These are phyloP conservation scores for Bolboschoenoplectus hybrid DNA, from an alignment of 202 grass and related monocot genomes.

Conservation along the genomic window DNA sequence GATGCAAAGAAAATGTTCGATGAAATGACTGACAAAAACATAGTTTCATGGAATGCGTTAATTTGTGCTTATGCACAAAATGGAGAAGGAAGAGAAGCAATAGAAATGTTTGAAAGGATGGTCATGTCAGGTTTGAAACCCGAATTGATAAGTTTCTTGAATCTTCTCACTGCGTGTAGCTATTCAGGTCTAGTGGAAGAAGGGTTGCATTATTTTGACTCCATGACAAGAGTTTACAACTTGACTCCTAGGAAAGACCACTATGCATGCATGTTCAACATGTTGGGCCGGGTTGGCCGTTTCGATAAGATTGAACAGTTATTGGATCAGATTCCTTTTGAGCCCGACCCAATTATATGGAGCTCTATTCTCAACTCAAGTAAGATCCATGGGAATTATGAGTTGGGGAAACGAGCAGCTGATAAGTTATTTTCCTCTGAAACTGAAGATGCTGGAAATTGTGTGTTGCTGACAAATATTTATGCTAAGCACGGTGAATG, in stretches of 20 bases:
- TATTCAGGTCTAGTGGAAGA: slow-evolving; percentile 75
- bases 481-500: slow-evolving; percentile 81
- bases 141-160: slow-evolving; percentile 77
- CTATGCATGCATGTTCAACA: slow-evolving; percentile 75
- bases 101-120: slow-evolving; percentile 78
- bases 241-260: slow-evolving; percentile 74
- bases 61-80: slow-evolving; percentile 76
- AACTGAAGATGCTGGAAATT: slow-evolving; percentile 61
- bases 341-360: slow-evolving; percentile 73
- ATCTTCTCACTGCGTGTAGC: slow-evolving; percentile 74
- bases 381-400: slow-evolving; percentile 75
- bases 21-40: slow-evolving; percentile 79
- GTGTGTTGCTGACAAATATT: slow-evolving; percentile 81
- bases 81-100: slow-evolving; percentile 70
- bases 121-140: slow-evolving; percentile 56
- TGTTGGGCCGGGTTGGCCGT: slow-evolving; percentile 66
- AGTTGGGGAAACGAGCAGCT: slow-evolving; percentile 71
- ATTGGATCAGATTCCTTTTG: slow-evolving; percentile 62
- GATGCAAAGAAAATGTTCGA: slow-evolving; percentile 59
- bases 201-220: slow-evolving; percentile 68
- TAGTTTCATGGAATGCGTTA: slow-evolving; percentile 82
- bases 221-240: slow-evolving; percentile 57
- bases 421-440: slow-evolving; percentile 67
- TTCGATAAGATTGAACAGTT: slow-evolving; percentile 69
- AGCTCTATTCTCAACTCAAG: slow-evolving; percentile 84